Percentiles rank a stretch among this genome's conserved stretches.
phyloP scores from a whole-genome alignment of 164 flowering plant genomes.

The Aristolochia contorta region DNA sequence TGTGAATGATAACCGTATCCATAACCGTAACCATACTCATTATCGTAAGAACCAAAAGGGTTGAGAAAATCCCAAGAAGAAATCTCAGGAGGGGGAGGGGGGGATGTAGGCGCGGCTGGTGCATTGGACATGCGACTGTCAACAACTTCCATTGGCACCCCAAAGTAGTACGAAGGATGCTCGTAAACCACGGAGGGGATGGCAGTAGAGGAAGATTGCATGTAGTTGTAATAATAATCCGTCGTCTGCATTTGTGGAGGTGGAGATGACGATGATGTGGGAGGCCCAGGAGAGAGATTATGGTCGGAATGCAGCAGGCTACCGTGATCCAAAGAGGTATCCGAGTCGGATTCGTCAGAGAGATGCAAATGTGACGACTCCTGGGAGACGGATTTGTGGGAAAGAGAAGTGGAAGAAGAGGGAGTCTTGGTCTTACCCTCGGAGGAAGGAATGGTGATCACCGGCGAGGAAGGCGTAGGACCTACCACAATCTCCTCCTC shows the following conservation, averaged over 20 bases:
- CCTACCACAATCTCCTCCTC: conserved; percentile 55
- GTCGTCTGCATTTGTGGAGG: conserved; percentile 7
- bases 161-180: conserved; percentile 24
- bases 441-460: conserved; percentile 46
- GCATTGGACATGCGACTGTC: conserved; percentile 7
- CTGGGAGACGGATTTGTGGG: conserved; percentile 19
- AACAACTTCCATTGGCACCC: conserved; percentile 3
- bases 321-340: neutral
- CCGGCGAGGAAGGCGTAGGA: conserved; percentile 46
- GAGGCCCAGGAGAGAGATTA: conserved; percentile 9
- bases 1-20: conserved; percentile 16
- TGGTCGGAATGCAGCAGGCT: conserved; percentile 20
- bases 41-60: conserved; percentile 43
- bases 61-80: conserved; percentile 80
- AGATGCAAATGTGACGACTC: conserved; percentile 31
- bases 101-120: conserved; percentile 19
- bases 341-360: conserved; percentile 14
- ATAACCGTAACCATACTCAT: conserved; percentile 14
- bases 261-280: neutral
- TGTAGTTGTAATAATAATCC: conserved; percentile 29
- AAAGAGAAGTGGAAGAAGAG: conserved; percentile 33
- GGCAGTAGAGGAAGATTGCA: conserved; percentile 46
- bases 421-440: conserved; percentile 30
- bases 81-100: conserved; percentile 65
- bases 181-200: conserved; percentile 40